Evolutionary conservation across 768 basidiomycete species (phyloP).

Genomic region (Xerocomellus amylosporus): DNA sequence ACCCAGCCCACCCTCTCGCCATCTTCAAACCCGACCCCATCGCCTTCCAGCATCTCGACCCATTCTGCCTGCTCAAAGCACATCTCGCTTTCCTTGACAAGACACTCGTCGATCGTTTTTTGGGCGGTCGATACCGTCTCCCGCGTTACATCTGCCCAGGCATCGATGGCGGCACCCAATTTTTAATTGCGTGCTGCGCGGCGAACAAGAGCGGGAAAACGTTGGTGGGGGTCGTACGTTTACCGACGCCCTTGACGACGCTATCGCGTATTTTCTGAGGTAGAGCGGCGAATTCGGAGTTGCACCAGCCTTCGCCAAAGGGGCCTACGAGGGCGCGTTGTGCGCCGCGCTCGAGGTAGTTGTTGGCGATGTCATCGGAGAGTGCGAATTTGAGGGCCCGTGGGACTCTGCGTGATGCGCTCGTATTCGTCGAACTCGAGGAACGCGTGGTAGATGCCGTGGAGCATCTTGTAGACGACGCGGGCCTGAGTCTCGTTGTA

Average conservation of each 20-base stretch:
- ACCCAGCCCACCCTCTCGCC: constrained; percentile 75
- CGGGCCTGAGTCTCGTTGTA: constrained; percentile 78
- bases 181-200: constrained; percentile 59
- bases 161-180: constrained; percentile 55
- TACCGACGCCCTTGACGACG: constrained; percentile 67
- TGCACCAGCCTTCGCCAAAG: no score
- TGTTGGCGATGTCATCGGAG: constrained; percentile 72
- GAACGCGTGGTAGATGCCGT: constrained; percentile 85
- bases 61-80: constrained; percentile 73
- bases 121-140: constrained; percentile 68
- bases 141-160: constrained; percentile 37
- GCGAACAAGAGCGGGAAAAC: constrained; percentile 68
- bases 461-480: constrained; percentile 84
- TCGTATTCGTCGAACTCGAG: constrained; percentile 80
- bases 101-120: constrained; percentile 57
- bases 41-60: constrained; percentile 68
- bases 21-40: constrained; percentile 75
- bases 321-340: constrained; percentile 76
- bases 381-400: constrained; percentile 81
- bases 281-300: constrained; percentile 71
- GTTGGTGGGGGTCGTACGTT: constrained; percentile 63
- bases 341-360: constrained; percentile 65
- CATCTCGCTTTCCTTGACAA: constrained; percentile 57
- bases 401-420: constrained; percentile 70
- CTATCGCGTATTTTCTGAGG: constrained; percentile 61